Percentiles rank a stretch among this genome's conserved stretches.
Conservation (phyloP, 2,329 filamentous ascomycete genomes). For the Penicillium polonicum region DNA sequence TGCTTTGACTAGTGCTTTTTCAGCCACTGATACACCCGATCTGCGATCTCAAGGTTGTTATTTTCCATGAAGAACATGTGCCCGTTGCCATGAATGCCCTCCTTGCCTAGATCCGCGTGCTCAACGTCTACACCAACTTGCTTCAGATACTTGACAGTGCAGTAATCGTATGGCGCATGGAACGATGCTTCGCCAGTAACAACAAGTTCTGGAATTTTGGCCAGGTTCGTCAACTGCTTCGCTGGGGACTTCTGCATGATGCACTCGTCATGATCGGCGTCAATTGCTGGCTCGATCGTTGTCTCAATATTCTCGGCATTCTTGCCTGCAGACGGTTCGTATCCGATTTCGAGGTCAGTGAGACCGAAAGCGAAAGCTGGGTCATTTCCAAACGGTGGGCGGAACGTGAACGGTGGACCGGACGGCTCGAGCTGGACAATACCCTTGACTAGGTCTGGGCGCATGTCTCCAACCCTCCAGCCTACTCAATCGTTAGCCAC, state of each 20-base stretch:
- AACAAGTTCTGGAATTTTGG: conserved; percentile 49
- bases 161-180: conserved; percentile 58
- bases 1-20: background rate
- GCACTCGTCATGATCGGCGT: conserved; percentile 29
- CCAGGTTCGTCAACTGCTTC: conserved; percentile 51
- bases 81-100: conserved; percentile 54
- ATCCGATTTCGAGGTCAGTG: conserved; percentile 20
- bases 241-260: conserved; percentile 42
- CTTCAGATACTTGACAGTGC: conserved; percentile 52
- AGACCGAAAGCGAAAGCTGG: conserved; percentile 19
- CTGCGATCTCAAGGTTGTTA: conserved; percentile 20
- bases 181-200: conserved; percentile 55
- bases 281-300: background rate
- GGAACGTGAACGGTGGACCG: conserved; percentile 45
- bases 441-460: conserved; percentile 49
- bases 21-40: conserved; percentile 4
- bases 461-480: conserved; percentile 52
- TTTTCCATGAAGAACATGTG: conserved; percentile 46
- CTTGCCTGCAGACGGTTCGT: conserved; percentile 15
- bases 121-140: conserved; percentile 53
- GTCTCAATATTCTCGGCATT: conserved; percentile 13
- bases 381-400: conserved; percentile 11
- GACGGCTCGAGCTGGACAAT: conserved; percentile 55
- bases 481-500: conserved; percentile 18
- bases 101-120: conserved; percentile 47